phyloP scores from a whole-genome alignment of 1,284 basidiomycete species.

The Mrakiaceae sp. region DNA sequence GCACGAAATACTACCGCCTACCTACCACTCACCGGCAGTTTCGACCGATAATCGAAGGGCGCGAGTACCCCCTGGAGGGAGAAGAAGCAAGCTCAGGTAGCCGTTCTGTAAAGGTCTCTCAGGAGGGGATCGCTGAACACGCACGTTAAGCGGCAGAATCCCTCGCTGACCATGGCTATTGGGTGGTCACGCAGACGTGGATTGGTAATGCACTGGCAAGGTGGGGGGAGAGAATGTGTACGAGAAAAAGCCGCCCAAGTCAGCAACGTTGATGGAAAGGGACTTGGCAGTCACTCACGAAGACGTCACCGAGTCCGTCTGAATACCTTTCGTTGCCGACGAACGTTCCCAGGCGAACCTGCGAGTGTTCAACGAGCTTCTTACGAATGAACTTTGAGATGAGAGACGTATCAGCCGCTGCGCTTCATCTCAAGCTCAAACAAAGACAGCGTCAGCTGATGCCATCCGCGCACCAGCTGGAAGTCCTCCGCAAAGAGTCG shows the following conservation, averaged over 20 bases:
- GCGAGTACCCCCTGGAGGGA: conserved; percentile 9
- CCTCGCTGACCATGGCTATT: conserved; percentile 12
- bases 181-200: conserved; percentile 16
- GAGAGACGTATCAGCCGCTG: background rate
- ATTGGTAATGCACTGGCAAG: conserved; percentile 11
- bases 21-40: conserved; percentile 24
- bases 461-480: background rate
- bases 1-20: background rate
- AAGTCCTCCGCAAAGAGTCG: conserved; percentile 11
- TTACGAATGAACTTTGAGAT: conserved; percentile 2
- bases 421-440: background rate
- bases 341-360: conserved; percentile 15
- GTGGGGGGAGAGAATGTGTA: background rate
- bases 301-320: conserved; percentile 11
- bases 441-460: background rate
- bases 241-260: background rate
- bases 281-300: background rate
- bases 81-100: background rate
- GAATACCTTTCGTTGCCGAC: background rate
- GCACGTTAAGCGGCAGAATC: conserved; percentile 7
- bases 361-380: conserved; percentile 17
- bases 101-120: background rate
- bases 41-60: conserved; percentile 15
- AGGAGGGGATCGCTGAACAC: background rate
- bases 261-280: background rate